Evolutionary conservation across 2,329 filamentous ascomycete species (phyloP).

Genomic region (Botryotinia convoluta): DNA sequence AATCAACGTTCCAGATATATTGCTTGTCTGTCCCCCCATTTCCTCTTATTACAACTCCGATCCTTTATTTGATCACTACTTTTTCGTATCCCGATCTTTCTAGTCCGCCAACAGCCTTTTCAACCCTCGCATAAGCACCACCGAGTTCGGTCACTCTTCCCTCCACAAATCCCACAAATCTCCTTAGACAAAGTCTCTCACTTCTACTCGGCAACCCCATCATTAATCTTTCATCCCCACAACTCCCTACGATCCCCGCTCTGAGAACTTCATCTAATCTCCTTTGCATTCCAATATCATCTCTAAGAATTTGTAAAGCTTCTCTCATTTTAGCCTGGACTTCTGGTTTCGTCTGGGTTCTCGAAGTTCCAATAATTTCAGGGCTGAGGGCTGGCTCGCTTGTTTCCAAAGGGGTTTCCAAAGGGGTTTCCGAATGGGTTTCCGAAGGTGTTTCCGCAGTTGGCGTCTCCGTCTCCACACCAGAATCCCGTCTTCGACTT

Average conservation of each 20-base stretch:
- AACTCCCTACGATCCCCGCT: constrained; percentile 13
- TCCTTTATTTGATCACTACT: not conserved
- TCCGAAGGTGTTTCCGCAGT: not conserved
- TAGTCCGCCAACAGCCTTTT: constrained; percentile 10
- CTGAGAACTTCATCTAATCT: constrained; percentile 16
- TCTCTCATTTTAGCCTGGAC: not conserved
- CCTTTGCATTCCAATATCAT: constrained; percentile 15
- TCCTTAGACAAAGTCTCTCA: constrained; percentile 16
- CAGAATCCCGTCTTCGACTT: constrained; percentile 6
- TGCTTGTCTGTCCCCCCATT: no score
- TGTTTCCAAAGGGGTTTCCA: not conserved
- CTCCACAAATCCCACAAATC: constrained; percentile 19
- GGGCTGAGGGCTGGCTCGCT: not conserved
- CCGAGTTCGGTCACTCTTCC: constrained; percentile 15
- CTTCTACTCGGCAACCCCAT: constrained; percentile 16
- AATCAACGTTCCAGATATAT: no score
- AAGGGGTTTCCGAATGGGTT: not conserved
- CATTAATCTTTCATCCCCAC: constrained; percentile 17
- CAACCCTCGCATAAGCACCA: constrained; percentile 10
- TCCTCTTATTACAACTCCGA: not conserved
- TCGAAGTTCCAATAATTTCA: not conserved
- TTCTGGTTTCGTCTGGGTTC: not conserved
- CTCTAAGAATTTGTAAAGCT: constrained; percentile 2
- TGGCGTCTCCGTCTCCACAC: not conserved
- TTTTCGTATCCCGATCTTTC: constrained; percentile 12